Evolutionary conservation across 805 yeast genomes (phyloP).

Genomic region (Saccharomycopsis microspora): DNA sequence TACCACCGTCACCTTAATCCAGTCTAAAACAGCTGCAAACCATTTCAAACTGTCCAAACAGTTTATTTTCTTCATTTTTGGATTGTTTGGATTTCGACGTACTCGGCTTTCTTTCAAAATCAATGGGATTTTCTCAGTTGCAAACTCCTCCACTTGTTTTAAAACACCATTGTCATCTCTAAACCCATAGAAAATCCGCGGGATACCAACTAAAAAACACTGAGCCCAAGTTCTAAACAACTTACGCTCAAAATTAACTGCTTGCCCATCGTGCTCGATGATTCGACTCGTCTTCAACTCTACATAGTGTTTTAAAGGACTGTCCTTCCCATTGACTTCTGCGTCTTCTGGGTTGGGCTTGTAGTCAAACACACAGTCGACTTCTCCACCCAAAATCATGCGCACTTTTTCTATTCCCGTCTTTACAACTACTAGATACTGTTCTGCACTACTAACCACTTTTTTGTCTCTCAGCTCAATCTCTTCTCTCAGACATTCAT

Average conservation of each 20-base stretch:
- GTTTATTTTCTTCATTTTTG: constrained; percentile 36
- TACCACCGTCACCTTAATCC: constrained; percentile 33
- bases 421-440: constrained; percentile 68
- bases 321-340: constrained; percentile 20
- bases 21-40: constrained; percentile 75
- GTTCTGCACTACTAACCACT: constrained; percentile 60
- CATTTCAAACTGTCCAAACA: constrained; percentile 76
- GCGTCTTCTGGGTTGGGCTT: constrained; percentile 32
- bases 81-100: constrained; percentile 23
- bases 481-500: constrained; percentile 47
- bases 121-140: constrained; percentile 70
- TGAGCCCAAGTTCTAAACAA: constrained; percentile 85
- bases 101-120: constrained; percentile 42
- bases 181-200: constrained; percentile 75
- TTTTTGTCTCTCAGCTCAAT: constrained; percentile 57
- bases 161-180: constrained; percentile 63
- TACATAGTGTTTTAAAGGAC: constrained; percentile 61
- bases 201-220: constrained; percentile 78
- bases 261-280: constrained; percentile 44
- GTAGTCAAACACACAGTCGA: constrained; percentile 83
- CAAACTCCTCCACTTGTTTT: constrained; percentile 59
- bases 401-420: constrained; percentile 73
- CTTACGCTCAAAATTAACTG: constrained; percentile 61
- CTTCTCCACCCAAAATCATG: constrained; percentile 75
- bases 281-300: constrained; percentile 69